Conservation (phyloP, 345 rosid species). For the Turnera subulata region DNA sequence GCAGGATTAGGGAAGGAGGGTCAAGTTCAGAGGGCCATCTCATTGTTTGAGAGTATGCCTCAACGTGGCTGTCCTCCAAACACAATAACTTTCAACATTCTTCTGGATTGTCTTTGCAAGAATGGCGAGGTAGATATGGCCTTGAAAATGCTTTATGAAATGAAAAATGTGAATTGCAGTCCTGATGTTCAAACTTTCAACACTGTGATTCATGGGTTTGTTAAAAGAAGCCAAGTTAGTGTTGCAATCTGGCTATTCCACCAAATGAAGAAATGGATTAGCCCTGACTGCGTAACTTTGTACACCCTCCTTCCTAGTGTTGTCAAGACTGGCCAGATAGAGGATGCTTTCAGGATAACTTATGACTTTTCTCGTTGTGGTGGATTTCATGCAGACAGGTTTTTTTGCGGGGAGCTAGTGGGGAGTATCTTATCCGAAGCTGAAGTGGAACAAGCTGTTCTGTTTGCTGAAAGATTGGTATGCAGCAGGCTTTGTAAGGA, state of each 20-base stretch:
- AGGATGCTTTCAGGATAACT: slow-evolving; percentile 62
- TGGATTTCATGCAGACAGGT: slow-evolving; percentile 17
- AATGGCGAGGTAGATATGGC: slow-evolving; percentile 74
- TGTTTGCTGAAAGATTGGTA: slow-evolving; percentile 60
- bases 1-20: slow-evolving; percentile 75
- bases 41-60: slow-evolving; percentile 58
- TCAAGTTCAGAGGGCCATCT: slow-evolving; percentile 50
- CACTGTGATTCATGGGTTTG: slow-evolving; percentile 68
- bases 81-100: slow-evolving; percentile 75
- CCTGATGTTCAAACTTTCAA: slow-evolving; percentile 87
- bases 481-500: slow-evolving; percentile 41
- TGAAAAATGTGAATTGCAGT: slow-evolving; percentile 51
- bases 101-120: slow-evolving; percentile 91
- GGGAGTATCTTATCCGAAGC: slow-evolving; percentile 60
- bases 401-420: slow-evolving; percentile 75
- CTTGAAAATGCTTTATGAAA: slow-evolving; percentile 53
- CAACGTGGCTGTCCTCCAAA: slow-evolving; percentile 59
- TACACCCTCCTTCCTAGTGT: slow-evolving; percentile 86
- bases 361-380: slow-evolving; percentile 46
- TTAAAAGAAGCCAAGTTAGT: slow-evolving; percentile 50
- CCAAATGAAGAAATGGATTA: slow-evolving; percentile 79
- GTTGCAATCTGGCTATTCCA: slow-evolving; percentile 74
- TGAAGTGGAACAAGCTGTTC: slow-evolving; percentile 51
- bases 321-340: slow-evolving; percentile 53
- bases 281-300: slow-evolving; percentile 73